Conservation (phyloP, 352 stramenopile species). For the Globisporangium radiosum region DNA sequence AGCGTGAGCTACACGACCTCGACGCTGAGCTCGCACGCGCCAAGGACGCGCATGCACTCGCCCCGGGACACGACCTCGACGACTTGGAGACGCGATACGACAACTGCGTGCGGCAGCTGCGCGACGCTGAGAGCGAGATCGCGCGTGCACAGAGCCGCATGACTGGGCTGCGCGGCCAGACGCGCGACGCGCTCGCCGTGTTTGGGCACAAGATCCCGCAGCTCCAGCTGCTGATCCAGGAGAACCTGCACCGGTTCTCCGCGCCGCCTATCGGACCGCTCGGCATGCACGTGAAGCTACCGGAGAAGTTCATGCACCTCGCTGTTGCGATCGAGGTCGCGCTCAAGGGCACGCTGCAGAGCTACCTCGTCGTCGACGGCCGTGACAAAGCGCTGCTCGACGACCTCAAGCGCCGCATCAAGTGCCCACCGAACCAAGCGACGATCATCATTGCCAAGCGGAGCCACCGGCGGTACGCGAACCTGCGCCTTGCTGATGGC, state of each 20-base stretch:
- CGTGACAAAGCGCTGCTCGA: conserved; percentile 73
- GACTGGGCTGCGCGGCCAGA: conserved; percentile 40
- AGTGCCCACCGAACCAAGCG: conserved; percentile 64
- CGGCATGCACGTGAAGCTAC: conserved; percentile 66
- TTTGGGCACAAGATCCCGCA: conserved; percentile 65
- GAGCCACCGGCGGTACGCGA: conserved; percentile 38
- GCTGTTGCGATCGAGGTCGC: conserved; percentile 67
- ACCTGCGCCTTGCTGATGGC: conserved; percentile 50
- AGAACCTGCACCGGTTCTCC: conserved; percentile 60
- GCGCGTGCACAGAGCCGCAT: conserved; percentile 39
- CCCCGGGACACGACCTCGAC: conserved; percentile 29
- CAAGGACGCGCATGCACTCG: conserved; percentile 20
- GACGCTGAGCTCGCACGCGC: conserved; percentile 34
- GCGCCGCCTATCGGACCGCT: conserved; percentile 65
- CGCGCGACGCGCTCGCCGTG: conserved; percentile 48
- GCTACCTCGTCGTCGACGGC: conserved; percentile 72
- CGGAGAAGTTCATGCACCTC: conserved; percentile 58
- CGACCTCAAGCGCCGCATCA: conserved; percentile 58
- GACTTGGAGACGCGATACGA: conserved; percentile 55
- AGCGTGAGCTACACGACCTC: conserved; percentile 30
- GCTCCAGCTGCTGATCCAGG: conserved; percentile 67
- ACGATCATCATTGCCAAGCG: conserved; percentile 77
- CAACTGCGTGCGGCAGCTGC: conserved; percentile 43
- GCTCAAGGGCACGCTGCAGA: conserved; percentile 65
- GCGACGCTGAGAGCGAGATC: conserved; percentile 49